phyloP scores from a whole-genome alignment of 139 green algal genomes.

The Coelastrella sp. region DNA sequence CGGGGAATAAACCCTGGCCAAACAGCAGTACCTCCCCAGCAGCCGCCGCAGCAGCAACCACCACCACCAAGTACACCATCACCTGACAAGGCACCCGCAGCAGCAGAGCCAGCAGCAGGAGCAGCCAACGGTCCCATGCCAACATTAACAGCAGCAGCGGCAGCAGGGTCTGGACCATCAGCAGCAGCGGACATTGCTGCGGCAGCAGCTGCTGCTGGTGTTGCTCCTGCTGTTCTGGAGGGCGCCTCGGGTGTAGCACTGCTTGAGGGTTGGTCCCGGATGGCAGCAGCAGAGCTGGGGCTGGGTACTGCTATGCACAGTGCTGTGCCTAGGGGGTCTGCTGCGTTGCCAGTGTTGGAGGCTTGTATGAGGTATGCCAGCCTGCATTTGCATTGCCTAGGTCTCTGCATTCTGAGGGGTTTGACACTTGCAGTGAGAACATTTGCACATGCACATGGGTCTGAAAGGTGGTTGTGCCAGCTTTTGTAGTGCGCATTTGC shows the following conservation, averaged over 20 bases:
- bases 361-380: conserved; percentile 29
- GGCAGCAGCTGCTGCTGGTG: conserved; percentile 25
- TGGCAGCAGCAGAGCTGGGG: conserved; percentile 32
- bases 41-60: conserved; percentile 31
- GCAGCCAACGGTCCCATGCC: conserved; percentile 20
- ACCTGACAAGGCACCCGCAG: conserved; percentile 14
- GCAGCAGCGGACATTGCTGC: background rate
- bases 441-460: no score
- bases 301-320: conserved; percentile 4
- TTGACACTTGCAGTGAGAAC: no score
- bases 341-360: conserved; percentile 40
- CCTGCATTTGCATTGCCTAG: background rate
- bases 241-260: conserved; percentile 19
- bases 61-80: conserved; percentile 24
- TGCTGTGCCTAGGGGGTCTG: background rate
- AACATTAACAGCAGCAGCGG: no score
- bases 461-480: no score
- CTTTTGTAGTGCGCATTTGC: no score
- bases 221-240: background rate
- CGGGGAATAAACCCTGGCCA: conserved; percentile 26
- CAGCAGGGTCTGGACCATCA: conserved; percentile 24
- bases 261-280: conserved; percentile 31
- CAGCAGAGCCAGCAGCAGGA: conserved; percentile 16
- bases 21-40: conserved; percentile 25
- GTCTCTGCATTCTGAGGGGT: no score